A percentile compares a stretch with the other conserved stretches of the same genome.
Conservation (phyloP, 176 grass and related monocot genomes). For the Phragmites australis region DNA sequence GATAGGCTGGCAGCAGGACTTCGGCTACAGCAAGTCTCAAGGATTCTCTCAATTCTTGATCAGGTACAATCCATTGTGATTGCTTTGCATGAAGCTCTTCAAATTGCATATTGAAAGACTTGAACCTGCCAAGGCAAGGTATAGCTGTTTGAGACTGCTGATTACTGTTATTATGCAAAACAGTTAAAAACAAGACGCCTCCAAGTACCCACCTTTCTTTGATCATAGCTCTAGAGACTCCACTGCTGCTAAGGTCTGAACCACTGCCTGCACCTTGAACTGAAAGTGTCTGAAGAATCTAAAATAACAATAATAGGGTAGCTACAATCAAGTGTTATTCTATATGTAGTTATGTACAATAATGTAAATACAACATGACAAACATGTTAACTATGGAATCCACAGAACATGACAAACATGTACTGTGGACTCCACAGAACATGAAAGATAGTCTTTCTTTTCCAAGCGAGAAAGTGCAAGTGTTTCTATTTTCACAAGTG, state of each 20-base stretch:
- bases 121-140: constrained; percentile 57
- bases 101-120: constrained; percentile 88
- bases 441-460: too few species aligned
- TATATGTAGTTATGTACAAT: not conserved
- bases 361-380: not conserved
- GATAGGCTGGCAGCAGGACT: constrained; percentile 86
- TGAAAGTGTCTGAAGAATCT: constrained; percentile 94
- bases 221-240: constrained; percentile 73
- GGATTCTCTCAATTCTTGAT: constrained; percentile 86
- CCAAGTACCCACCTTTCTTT: constrained; percentile 66
- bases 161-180: not conserved
- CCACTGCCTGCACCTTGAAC: constrained; percentile 68
- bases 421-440: too few species aligned
- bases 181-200: not conserved
- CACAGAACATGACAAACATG: constrained; percentile 6
- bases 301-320: constrained; percentile 35
- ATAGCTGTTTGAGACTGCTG: not conserved
- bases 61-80: constrained; percentile 90
- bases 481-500: too few species aligned
- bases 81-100: constrained; percentile 89
- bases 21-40: constrained; percentile 90
- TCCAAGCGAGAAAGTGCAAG: too few species aligned
- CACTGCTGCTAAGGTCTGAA: constrained; percentile 71
- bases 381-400: not conserved
- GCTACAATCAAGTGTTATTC: constrained; percentile 20